phyloP scores from a whole-genome alignment of 2,329 filamentous ascomycete genomes.

The Nannizziopsis barbatae region DNA sequence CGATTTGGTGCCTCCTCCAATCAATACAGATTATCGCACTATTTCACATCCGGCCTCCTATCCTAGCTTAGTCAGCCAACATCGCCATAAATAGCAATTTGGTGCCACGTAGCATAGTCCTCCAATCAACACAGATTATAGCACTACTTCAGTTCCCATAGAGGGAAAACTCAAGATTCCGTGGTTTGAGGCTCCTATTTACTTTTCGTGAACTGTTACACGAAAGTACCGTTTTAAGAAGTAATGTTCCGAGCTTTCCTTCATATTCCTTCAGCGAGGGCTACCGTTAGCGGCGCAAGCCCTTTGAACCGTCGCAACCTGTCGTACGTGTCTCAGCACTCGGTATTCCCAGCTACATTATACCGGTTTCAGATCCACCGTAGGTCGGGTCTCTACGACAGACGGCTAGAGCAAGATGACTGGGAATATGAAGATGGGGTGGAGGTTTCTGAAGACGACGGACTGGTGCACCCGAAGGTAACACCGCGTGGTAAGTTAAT shows the following conservation, averaged over 20 bases:
- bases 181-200: slow-evolving; percentile 2
- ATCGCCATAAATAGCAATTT: no score
- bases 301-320: slow-evolving; percentile 9
- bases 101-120: no score
- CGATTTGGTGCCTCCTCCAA: no score
- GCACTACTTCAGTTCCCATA: no score
- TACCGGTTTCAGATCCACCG: slow-evolving; percentile 12
- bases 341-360: slow-evolving; percentile 11
- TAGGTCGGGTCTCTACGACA: slow-evolving; percentile 8
- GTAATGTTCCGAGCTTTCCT: slow-evolving; percentile 7
- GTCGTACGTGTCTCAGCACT: slow-evolving; percentile 3
- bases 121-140: no score
- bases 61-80: no score
- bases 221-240: slow-evolving; percentile 2
- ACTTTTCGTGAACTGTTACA: slow-evolving; percentile 2
- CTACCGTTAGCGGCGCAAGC: not conserved
- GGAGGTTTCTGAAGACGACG: slow-evolving; percentile 7
- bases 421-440: slow-evolving; percentile 10
- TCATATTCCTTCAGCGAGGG: slow-evolving; percentile 4
- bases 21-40: no score
- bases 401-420: slow-evolving; percentile 9
- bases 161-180: slow-evolving; percentile 5
- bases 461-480: slow-evolving; percentile 7
- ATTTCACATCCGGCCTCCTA: no score
- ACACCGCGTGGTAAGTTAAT: slow-evolving; percentile 6